Percentiles rank a stretch among this genome's conserved stretches.
These are phyloP conservation scores for Triangularia verruculosa DNA, from an alignment of 2,329 filamentous ascomycete genomes.

Conservation along the genomic window DNA sequence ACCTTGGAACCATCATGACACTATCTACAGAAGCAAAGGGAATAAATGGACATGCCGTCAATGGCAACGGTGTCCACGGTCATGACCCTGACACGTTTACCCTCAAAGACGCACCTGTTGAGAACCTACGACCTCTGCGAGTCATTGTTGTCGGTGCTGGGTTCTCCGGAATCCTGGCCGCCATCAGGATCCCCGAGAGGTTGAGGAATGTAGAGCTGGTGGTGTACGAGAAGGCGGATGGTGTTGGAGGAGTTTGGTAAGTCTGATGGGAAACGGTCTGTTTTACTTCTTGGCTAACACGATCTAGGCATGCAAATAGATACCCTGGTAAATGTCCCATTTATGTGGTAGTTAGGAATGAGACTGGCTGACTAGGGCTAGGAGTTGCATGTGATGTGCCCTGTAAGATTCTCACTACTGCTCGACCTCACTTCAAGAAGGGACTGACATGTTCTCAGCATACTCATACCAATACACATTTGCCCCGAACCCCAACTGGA, in stretches of 20 bases:
- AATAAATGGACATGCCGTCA: background rate
- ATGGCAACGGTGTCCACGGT: slow-evolving; percentile 21
- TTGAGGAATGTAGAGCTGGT: slow-evolving; percentile 35
- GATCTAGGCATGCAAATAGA: slow-evolving; percentile 32
- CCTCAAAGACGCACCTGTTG: slow-evolving; percentile 31
- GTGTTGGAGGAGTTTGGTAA: slow-evolving; percentile 36
- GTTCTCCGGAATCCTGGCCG: slow-evolving; percentile 34
- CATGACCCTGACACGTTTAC: slow-evolving; percentile 26
- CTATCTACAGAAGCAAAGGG: slow-evolving; percentile 5
- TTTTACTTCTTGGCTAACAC: background rate
- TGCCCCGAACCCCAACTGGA: slow-evolving; percentile 55
- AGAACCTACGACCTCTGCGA: slow-evolving; percentile 34
- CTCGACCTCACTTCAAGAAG: slow-evolving; percentile 7
- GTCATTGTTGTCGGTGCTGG: slow-evolving; percentile 37
- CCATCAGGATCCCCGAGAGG: slow-evolving; percentile 36
- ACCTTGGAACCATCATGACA: too few relatives aligned
- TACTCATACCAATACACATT: slow-evolving; percentile 57
- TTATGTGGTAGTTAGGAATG: background rate
- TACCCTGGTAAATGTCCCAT: slow-evolving; percentile 32
- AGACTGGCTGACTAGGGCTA: slow-evolving; percentile 1
- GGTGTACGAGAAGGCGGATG: slow-evolving; percentile 37
- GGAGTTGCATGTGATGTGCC: slow-evolving; percentile 38
- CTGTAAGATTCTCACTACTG: slow-evolving; percentile 28
- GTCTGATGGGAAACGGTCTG: background rate
- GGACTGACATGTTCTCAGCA: too few relatives aligned